phyloP scores from a whole-genome alignment of 2,329 filamentous ascomycete genomes.

The Calonectria pteridis region DNA sequence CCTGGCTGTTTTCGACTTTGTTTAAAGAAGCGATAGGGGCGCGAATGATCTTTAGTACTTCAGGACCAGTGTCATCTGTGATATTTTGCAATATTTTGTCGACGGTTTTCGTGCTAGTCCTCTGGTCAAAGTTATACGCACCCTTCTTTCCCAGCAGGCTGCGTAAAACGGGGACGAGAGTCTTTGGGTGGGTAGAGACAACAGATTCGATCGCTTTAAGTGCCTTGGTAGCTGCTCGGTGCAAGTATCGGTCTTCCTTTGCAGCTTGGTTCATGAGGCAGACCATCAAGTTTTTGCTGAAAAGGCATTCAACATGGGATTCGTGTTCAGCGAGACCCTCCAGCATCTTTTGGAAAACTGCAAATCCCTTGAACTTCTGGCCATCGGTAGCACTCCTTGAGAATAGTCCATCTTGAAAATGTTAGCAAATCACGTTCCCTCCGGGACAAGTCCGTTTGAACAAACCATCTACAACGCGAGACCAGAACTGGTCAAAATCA shows the following conservation, averaged over 20 bases:
- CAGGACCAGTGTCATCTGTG: conserved; percentile 67
- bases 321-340: conserved; percentile 61
- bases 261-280: conserved; percentile 87
- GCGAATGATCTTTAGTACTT: conserved; percentile 62
- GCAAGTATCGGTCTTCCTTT: conserved; percentile 81
- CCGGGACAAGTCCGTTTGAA: not conserved
- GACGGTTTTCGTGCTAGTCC: conserved; percentile 87
- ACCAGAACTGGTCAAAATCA: conserved; percentile 85
- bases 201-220: conserved; percentile 78
- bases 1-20: conserved; percentile 44
- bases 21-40: conserved; percentile 53
- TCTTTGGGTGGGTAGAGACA: conserved; percentile 70
- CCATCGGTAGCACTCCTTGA: conserved; percentile 84
- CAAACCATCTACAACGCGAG: conserved; percentile 86
- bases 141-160: conserved; percentile 79
- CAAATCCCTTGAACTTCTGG: conserved; percentile 92
- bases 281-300: conserved; percentile 85
- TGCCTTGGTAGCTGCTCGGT: conserved; percentile 82
- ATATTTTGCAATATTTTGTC: conserved; percentile 77
- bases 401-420: conserved; percentile 79
- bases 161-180: conserved; percentile 71
- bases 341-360: conserved; percentile 84
- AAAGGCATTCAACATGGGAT: conserved; percentile 69
- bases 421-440: conserved; percentile 36
- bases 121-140: conserved; percentile 84